Percentiles rank a stretch among this genome's conserved stretches.
These are phyloP conservation scores for Sonneratia alba DNA, from an alignment of 345 rosid species.

Conservation along the genomic window DNA sequence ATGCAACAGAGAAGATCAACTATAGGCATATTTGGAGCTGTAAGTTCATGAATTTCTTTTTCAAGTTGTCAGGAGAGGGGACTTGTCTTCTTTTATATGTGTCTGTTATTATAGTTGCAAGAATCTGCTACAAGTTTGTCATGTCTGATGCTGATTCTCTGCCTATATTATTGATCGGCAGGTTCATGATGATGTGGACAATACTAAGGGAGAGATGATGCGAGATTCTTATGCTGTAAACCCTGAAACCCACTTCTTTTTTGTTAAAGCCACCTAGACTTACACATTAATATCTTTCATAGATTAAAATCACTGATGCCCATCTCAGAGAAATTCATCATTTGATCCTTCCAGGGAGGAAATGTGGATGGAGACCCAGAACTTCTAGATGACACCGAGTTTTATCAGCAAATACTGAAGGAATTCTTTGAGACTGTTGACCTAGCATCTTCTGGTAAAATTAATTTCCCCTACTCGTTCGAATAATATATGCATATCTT, in stretches of 20 bases:
- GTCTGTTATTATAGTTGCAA: background rate
- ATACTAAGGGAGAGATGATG: conserved; percentile 41
- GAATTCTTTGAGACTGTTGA: conserved; percentile 78
- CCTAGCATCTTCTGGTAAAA: conserved; percentile 55
- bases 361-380: conserved; percentile 67
- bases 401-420: conserved; percentile 74
- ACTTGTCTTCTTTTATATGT: background rate
- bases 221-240: background rate
- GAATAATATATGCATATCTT: background rate
- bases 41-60: conserved; percentile 31
- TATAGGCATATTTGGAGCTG: conserved; percentile 58
- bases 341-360: conserved; percentile 34
- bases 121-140: background rate
- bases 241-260: background rate
- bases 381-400: conserved; percentile 78
- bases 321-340: background rate
- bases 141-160: background rate
- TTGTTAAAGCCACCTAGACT: background rate
- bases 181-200: conserved; percentile 22
- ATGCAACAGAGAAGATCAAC: conserved; percentile 78
- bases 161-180: conserved; percentile 9
- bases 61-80: background rate
- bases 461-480: background rate
- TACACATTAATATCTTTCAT: background rate
- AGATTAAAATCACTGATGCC: background rate